Conservation (phyloP, 2,329 filamentous ascomycete species). For the Xenosphaeropsis pyriputrescens region DNA sequence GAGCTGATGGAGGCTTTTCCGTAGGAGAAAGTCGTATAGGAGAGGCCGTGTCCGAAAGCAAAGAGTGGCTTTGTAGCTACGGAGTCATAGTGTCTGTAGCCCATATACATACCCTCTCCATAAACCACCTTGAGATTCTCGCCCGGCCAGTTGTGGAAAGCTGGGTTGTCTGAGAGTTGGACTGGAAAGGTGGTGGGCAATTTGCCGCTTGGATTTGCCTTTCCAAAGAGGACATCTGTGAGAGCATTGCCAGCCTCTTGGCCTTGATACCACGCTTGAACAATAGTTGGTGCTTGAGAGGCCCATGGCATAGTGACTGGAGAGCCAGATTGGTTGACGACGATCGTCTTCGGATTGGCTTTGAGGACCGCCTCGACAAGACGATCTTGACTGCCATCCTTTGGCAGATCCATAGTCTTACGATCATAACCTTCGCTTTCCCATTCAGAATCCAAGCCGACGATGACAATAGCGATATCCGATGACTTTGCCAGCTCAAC, state of each 20-base stretch:
- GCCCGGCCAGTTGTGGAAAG: slow-evolving; percentile 59
- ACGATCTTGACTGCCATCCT: slow-evolving; percentile 41
- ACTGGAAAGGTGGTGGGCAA: slow-evolving; percentile 55
- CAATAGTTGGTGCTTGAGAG: slow-evolving; percentile 44
- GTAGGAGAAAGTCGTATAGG: slow-evolving; percentile 57
- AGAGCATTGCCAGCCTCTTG: slow-evolving; percentile 56
- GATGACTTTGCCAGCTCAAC: slow-evolving; percentile 46
- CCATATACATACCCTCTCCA: slow-evolving; percentile 59
- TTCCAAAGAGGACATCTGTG: slow-evolving; percentile 65
- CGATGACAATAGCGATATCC: slow-evolving; percentile 53
- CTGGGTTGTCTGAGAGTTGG: slow-evolving; percentile 48
- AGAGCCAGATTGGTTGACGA: slow-evolving; percentile 57
- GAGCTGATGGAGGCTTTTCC: slow-evolving; percentile 36
- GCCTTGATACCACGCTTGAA: slow-evolving; percentile 60
- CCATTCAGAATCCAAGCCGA: slow-evolving; percentile 61
- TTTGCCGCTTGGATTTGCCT: slow-evolving; percentile 52
- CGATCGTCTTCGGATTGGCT: slow-evolving; percentile 50
- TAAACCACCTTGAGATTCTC: slow-evolving; percentile 56
- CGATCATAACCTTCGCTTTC: slow-evolving; percentile 46
- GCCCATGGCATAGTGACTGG: slow-evolving; percentile 60
- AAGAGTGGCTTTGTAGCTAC: slow-evolving; percentile 45
- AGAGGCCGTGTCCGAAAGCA: slow-evolving; percentile 60
- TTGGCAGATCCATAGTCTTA: slow-evolving; percentile 40
- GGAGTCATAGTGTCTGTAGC: slow-evolving; percentile 60
- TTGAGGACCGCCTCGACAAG: slow-evolving; percentile 46